Evolutionary conservation across 176 grass and related monocot genomes (phyloP).

Genomic region (Triticum urartu): DNA sequence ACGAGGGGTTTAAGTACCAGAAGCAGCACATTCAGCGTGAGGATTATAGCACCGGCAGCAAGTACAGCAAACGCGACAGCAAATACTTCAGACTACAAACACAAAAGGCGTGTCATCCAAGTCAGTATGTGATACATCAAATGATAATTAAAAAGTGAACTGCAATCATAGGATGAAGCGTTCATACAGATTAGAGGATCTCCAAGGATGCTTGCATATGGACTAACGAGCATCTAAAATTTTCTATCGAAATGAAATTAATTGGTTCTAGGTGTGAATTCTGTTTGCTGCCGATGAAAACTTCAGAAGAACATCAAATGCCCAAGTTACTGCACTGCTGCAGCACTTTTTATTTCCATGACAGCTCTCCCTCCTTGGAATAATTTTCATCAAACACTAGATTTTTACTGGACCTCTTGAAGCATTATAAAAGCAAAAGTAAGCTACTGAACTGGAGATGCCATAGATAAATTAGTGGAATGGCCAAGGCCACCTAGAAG

Average conservation of each 20-base stretch:
- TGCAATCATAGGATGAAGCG: not conserved
- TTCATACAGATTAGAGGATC: not conserved
- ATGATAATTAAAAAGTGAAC: conserved; percentile 2
- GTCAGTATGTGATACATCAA: not conserved
- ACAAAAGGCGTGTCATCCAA: conserved; percentile 14
- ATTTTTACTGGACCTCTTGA: not conserved
- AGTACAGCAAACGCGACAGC: conserved; percentile 93
- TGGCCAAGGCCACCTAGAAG: not conserved
- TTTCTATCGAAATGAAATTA: not conserved
- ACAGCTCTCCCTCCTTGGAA: not conserved
- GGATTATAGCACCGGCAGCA: conserved; percentile 81
- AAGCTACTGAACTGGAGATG: not conserved
- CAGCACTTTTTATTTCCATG: not conserved
- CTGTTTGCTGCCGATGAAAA: not conserved
- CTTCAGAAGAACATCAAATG: conserved; percentile 1
- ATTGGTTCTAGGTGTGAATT: not conserved
- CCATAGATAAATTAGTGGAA: not conserved
- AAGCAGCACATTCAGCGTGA: conserved; percentile 92
- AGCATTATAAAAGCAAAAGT: not conserved
- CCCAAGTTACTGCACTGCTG: not conserved
- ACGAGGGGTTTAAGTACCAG: conserved; percentile 42
- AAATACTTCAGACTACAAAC: conserved; percentile 87
- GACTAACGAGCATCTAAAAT: not conserved
- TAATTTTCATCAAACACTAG: not conserved
- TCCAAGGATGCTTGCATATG: not conserved